A percentile compares a stretch with the other conserved stretches of the same genome.
phyloP scores from a whole-genome alignment of 148 eudicot genomes.

The Vaccinium macrocarpon region DNA sequence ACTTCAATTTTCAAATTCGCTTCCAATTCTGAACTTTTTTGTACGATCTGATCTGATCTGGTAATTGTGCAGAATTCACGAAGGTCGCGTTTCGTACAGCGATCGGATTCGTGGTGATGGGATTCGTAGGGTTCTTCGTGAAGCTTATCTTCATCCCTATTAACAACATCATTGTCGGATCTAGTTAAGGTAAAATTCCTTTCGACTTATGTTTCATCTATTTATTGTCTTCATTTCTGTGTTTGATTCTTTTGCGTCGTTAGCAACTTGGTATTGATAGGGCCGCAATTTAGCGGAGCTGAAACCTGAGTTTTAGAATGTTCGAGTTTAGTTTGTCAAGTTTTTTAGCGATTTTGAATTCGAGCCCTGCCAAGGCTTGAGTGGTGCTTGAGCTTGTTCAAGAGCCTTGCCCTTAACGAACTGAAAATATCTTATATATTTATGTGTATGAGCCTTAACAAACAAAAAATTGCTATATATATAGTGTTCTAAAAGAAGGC shows the following conservation, averaged over 20 bases:
- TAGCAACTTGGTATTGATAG: background rate
- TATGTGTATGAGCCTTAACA: background rate
- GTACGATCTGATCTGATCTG: background rate
- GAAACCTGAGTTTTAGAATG: background rate
- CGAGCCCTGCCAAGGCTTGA: background rate
- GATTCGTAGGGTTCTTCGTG: slow-evolving; percentile 47
- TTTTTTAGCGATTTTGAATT: background rate
- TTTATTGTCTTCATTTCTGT: background rate
- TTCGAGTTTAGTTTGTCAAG: background rate
- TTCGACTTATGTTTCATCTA: background rate
- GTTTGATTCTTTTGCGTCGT: background rate
- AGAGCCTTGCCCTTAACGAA: background rate
- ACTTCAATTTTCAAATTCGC: background rate
- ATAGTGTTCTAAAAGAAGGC: too few species aligned
- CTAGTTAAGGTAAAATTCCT: slow-evolving; percentile 29
- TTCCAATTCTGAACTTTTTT: background rate
- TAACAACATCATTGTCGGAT: slow-evolving; percentile 49
- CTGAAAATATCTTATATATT: background rate
- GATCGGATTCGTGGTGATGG: slow-evolving; percentile 43
- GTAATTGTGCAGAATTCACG: slow-evolving; percentile 32
- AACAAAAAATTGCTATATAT: background rate
- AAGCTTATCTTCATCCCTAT: slow-evolving; percentile 48
- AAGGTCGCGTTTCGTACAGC: slow-evolving; percentile 47
- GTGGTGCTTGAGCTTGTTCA: background rate
- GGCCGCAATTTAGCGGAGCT: too few species aligned